phyloP scores from a whole-genome alignment of 805 yeast genomes.

The Starmerella floris region DNA sequence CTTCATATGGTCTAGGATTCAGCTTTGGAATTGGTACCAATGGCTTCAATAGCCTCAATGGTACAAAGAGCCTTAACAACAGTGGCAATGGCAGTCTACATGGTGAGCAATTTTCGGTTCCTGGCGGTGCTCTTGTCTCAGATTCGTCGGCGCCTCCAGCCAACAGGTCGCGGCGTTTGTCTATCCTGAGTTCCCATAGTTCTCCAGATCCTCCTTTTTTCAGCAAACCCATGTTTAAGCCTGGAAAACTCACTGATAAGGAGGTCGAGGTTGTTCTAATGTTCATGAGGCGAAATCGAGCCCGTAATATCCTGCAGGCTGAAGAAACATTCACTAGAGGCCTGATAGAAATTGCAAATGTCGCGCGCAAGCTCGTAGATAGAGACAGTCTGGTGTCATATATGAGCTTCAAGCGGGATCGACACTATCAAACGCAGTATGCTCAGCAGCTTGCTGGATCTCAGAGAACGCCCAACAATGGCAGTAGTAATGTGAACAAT shows the following conservation, averaged over 20 bases:
- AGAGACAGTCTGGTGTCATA: conserved; percentile 21
- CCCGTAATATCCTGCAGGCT: conserved; percentile 26
- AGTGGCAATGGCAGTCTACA: not conserved
- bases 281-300: conserved; percentile 24
- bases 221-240: conserved; percentile 12
- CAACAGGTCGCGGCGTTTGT: conserved; percentile 21
- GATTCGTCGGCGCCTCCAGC: not conserved
- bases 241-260: conserved; percentile 25
- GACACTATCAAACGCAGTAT: conserved; percentile 12
- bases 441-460: conserved; percentile 5
- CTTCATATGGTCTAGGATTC: not conserved
- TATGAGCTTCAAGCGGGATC: conserved; percentile 19
- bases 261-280: conserved; percentile 25
- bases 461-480: not conserved
- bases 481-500: not conserved
- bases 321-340: conserved; percentile 29
- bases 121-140: too few species aligned
- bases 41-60: not conserved
- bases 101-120: too few species aligned
- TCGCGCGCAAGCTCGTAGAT: conserved; percentile 24
- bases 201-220: conserved; percentile 24
- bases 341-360: conserved; percentile 25
- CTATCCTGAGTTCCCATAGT: conserved; percentile 20
- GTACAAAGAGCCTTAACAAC: not conserved
- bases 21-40: not conserved